Base-by-base conservation (phyloP, 2,329 filamentous ascomycete species). In the Fusarium drepaniforme region DNA sequence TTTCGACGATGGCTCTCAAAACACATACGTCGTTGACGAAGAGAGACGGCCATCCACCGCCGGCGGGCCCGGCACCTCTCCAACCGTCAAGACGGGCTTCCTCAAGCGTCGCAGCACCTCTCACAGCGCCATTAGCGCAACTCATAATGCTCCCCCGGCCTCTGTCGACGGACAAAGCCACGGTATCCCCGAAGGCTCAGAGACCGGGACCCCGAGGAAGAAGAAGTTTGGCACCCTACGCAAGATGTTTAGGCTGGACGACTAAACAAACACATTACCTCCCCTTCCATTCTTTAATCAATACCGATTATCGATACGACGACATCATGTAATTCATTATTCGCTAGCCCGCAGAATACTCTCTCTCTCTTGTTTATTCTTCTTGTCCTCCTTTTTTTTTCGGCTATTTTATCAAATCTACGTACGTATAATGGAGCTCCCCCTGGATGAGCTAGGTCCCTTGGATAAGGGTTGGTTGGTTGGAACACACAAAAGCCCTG, bases 181-280 rank as follows among this genome's bases (percentile, higher is more conserved):
- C 35, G 16, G 71, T 21, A 53, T 65, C 49, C 69, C 58, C 25
- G 70, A 67, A 13, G 73, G 68, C 16, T 60, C 68, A 38, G 70
- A 66, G n/a, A 64, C 74, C 11, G 62, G 72, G 30, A 64, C 59
- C 13, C 70, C 66, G 72, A 87, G 83, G 84, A 90, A 89, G 84
- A 94, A 94, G 87, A 93, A 92, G 82, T 94, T 94, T 82, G 87
- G 88, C 49, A 84, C 86, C 65, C 82, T 94, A 80, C 90, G 93
- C 80, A 90, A 87, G 81, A 92, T 93, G 81, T 93, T 94, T 82
- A 81, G 85, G 49, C 80, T 89, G 67, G 80, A 88, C 70, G 86
- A 88, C 71, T 87, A 84, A 83, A 64, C 42, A 51, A n/a, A 38
- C 11, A n/a, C 30, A 12, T 33, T 23, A 23, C 23, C 23, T n/a